Base-by-base conservation (phyloP, 306 rosid species). In the Cucurbita ficifolia region DNA sequence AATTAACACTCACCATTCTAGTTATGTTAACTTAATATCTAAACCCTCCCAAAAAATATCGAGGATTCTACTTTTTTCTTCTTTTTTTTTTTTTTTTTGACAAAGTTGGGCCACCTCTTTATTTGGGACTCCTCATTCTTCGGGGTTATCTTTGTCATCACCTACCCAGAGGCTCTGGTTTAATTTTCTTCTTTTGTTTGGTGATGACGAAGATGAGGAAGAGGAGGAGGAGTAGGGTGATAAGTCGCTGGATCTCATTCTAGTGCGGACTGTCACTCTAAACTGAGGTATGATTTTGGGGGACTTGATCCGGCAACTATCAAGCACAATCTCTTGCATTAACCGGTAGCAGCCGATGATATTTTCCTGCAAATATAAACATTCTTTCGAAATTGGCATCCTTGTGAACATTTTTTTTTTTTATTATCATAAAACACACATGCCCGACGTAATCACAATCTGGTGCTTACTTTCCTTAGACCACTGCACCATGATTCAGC, bases 401-500 rank as follows among this genome's bases (percentile, higher is more conserved):
- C 59, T 48, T 72, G 17, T 21, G 22, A 22, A 33, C 7, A 10
- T 40, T 2, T 70, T 18, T 42, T 19, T 9, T 48, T 9, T n/a
- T n/a, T n/a, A n/a, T 35, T 16, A 38, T n/a, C 39, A 38, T 62
- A 39, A 51, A 69, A 68, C 58, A 68, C 40, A 55, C 39, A 40
- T 29, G 60, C 24, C 10, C 14, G 36, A 19, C 39, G 38, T 53
- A 43, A 74, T 73, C 72, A 40, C 56, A 69, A 61, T 59, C 18
- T 57, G 36, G 52, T 57, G 76, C 97, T 82, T 88, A 95, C 99
- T 86, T 95, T 95, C 85, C 82, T 86, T 36, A 95, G 83, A 61
- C 99, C 99, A 73, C 81, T 89, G 74, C 99, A 95, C 99, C 99
- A 95, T 29, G 90, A 87, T 77, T 88, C 96, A 24, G 96, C 97